A percentile compares a stretch with the other conserved stretches of the same genome.
Evolutionary conservation across 2,329 filamentous ascomycete genomes (phyloP).

Genomic region (Penicillium hesseltinei): DNA sequence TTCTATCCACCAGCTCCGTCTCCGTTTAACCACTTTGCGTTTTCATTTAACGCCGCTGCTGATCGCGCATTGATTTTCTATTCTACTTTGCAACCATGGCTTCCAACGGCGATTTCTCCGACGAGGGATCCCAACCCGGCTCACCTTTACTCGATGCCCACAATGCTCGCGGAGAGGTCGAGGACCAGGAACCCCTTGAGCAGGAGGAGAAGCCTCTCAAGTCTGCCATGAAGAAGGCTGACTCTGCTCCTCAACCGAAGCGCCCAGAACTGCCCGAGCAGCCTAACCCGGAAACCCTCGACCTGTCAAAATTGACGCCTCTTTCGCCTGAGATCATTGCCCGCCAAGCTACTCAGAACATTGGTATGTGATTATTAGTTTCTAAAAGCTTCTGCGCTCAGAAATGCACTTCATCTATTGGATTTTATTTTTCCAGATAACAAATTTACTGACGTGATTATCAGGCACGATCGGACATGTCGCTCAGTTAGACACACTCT

Average conservation of each 20-base stretch:
- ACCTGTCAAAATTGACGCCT: slow-evolving; percentile 75
- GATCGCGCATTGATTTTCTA: slow-evolving; percentile 20
- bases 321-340: slow-evolving; percentile 96
- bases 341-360: slow-evolving; percentile 97
- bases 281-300: slow-evolving; percentile 85
- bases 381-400: neutral
- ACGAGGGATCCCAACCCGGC: slow-evolving; percentile 55
- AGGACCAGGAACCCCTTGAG: slow-evolving; percentile 68
- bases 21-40: slow-evolving; percentile 14
- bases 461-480: slow-evolving; percentile 81
- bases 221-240: slow-evolving; percentile 79
- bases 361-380: slow-evolving; percentile 59
- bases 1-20: slow-evolving; percentile 3
- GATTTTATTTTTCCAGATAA: neutral
- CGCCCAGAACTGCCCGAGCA: slow-evolving; percentile 76
- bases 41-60: slow-evolving; percentile 14
- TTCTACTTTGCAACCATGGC: slow-evolving; percentile 49
- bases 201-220: slow-evolving; percentile 67
- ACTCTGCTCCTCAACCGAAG: slow-evolving; percentile 56
- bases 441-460: slow-evolving; percentile 2
- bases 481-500: slow-evolving; percentile 59
- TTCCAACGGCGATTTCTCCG: slow-evolving; percentile 56
- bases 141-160: slow-evolving; percentile 51
- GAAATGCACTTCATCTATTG: neutral
- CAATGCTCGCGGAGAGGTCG: slow-evolving; percentile 66